Evolutionary conservation across 495 filamentous ascomycete genomes (phyloP).

Genomic region (Tuber umbilicatum): DNA sequence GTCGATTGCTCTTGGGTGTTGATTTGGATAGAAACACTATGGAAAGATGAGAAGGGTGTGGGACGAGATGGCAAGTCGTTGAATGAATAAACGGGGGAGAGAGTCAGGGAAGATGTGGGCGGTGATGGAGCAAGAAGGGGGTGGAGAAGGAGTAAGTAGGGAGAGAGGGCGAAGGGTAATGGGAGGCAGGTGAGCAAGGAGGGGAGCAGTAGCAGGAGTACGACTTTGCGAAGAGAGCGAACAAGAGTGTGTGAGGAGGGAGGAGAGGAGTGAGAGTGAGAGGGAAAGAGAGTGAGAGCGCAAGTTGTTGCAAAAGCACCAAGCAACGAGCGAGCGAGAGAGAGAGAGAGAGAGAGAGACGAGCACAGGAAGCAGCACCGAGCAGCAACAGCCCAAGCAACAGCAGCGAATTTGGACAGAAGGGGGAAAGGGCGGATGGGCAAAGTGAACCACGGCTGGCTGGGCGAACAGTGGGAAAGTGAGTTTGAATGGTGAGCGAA

Average conservation of each 20-base stretch:
- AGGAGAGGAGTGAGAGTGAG: slow-evolving; percentile 24
- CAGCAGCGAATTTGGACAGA: slow-evolving; percentile 35
- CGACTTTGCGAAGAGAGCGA: not conserved
- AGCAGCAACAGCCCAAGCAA: slow-evolving; percentile 13
- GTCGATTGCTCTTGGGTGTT: slow-evolving; percentile 29
- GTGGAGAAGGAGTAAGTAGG: slow-evolving; percentile 28
- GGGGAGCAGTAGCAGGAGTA: slow-evolving; percentile 17
- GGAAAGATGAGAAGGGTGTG: slow-evolving; percentile 20
- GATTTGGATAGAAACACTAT: slow-evolving; percentile 20
- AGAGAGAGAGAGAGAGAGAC: slow-evolving; percentile 28
- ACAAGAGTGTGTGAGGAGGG: slow-evolving; percentile 23
- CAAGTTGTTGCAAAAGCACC: slow-evolving; percentile 1
- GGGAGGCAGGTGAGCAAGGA: slow-evolving; percentile 33
- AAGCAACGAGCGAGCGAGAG: slow-evolving; percentile 19
- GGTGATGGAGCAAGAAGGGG: slow-evolving; percentile 26
- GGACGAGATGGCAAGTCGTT: slow-evolving; percentile 10
- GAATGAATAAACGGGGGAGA: slow-evolving; percentile 25
- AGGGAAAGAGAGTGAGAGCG: not conserved
- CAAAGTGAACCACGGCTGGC: slow-evolving; percentile 31
- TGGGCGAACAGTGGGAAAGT: slow-evolving; percentile 10
- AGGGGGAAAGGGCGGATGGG: slow-evolving; percentile 37
- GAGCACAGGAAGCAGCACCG: slow-evolving; percentile 18
- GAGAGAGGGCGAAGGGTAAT: slow-evolving; percentile 25
- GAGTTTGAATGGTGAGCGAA: slow-evolving; percentile 33
- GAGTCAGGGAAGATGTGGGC: slow-evolving; percentile 20